Evolutionary conservation across 805 yeast species (phyloP), one percentile per base, ranked within the genome.

Genomic region (Yarrowia phangngaensis): DNA sequence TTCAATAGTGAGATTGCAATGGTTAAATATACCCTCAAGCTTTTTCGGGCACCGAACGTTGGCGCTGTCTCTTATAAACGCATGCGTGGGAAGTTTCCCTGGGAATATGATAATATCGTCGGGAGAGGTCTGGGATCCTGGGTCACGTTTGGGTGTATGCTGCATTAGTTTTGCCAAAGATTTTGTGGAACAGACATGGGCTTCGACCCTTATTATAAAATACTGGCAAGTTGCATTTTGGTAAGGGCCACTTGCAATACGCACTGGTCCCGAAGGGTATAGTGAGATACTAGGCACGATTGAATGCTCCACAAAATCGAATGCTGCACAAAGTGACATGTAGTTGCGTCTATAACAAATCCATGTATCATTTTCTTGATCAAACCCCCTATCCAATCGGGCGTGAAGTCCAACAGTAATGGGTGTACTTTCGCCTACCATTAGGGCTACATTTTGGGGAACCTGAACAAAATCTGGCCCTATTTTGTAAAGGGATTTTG

Each of bases 331-430:
- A 19, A 48, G 38, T 4, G 51, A 29, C 36, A 48, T 38, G 31
- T 48, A 48, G 24, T 48, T 48, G 9, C 51, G 28, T 17, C 51
- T 24, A 30, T 48, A 48, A 20, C 50, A 48, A 20, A 48, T 40
- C 51, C 51, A 48, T 23, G 12, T 40, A 15, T 35, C 51, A 11
- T 29, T 20, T 19, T 48, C 51, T 8, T 48, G 28, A 20, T 48
- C 50, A 17, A 48, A 48, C 11, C 51, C 51, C 4, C 51, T 32
- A 11, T 48, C 50, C 13, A 48, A 28, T 2, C 51, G 48, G 8
- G 51, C 51, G 2, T 40, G 20, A 4, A 48, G 33, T 15, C 27
- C 16, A 28, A 43, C 29, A 17, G 33, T 22, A 12, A 20, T 4
- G 8, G 48, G 48, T 3, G 35, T 41, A 3, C 48, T 35, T 15